Evolutionary conservation across 192 early-diverging fungal species (phyloP).

Genomic region (Mortierella hygrophila): DNA sequence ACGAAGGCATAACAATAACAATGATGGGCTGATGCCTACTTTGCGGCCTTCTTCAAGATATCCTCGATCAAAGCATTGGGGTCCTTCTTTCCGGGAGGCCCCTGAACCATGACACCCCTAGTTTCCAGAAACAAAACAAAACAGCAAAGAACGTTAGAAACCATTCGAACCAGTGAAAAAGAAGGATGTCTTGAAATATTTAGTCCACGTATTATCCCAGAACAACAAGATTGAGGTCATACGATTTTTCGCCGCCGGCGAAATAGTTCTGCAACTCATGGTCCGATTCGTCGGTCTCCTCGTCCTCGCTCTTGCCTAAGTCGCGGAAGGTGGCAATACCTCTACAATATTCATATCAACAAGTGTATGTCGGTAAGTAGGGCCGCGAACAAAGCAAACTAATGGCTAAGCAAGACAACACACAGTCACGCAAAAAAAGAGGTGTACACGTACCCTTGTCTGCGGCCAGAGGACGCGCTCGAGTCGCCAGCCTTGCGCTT

Average conservation of each 20-base stretch:
- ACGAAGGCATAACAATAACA: not conserved
- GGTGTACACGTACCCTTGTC: slow-evolving; percentile 42
- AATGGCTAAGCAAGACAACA: not conserved
- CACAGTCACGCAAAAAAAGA: not conserved
- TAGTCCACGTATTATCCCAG: not conserved
- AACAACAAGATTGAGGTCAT: slow-evolving; percentile 54
- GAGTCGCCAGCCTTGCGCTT: slow-evolving; percentile 37
- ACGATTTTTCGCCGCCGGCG: slow-evolving; percentile 96
- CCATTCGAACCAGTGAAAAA: not conserved
- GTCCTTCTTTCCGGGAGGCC: slow-evolving; percentile 59
- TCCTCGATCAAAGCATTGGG: slow-evolving; percentile 76
- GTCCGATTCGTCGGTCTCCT: slow-evolving; percentile 58
- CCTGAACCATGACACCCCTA: slow-evolving; percentile 65
- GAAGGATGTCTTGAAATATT: not conserved
- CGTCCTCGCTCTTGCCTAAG: slow-evolving; percentile 42
- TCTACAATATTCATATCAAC: not conserved
- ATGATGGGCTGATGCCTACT: slow-evolving; percentile 53
- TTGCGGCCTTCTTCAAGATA: slow-evolving; percentile 82
- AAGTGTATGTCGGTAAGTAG: not conserved
- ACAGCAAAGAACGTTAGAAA: not conserved
- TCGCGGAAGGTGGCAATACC: slow-evolving; percentile 65
- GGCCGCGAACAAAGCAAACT: slow-evolving; percentile 1
- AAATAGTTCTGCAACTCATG: slow-evolving; percentile 81
- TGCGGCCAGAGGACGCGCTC: slow-evolving; percentile 21
- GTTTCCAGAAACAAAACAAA: not conserved